phyloP scores from a whole-genome alignment of 192 early-diverging fungal genomes.

The Phlyctochytrium arcticum region DNA sequence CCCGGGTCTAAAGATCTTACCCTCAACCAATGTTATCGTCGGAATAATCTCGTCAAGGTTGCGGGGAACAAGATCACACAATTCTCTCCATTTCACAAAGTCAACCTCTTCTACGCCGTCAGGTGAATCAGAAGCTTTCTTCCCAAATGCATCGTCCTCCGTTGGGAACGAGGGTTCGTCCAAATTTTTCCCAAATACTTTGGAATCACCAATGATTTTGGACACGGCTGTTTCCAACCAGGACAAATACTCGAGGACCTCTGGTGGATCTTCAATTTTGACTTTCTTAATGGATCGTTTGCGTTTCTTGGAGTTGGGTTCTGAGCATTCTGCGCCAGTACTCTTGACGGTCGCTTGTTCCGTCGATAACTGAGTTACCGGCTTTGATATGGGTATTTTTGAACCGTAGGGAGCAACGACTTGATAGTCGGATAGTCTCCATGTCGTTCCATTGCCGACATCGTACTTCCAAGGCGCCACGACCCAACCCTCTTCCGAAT shows the following conservation, averaged over 20 bases:
- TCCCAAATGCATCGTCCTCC: neutral
- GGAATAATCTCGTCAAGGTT: neutral
- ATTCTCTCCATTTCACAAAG: constrained; percentile 15
- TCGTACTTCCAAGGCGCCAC: neutral
- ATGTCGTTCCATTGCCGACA: constrained; percentile 6
- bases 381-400: neutral
- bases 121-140: neutral
- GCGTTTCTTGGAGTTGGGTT: neutral
- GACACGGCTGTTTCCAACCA: neutral
- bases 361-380: neutral
- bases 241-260: neutral
- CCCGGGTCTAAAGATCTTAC: neutral
- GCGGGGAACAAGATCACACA: neutral
- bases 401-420: neutral
- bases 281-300: constrained; percentile 4
- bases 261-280: neutral
- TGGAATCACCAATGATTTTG: neutral
- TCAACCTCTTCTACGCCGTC: constrained; percentile 2
- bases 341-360: neutral
- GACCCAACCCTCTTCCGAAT: constrained; percentile 12
- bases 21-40: neutral
- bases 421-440: neutral
- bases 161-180: neutral
- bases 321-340: neutral
- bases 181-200: neutral